Evolutionary conservation across 371 early-diverging fungal species (phyloP), one percentile per base, ranked within the genome.

Genomic region (Circinella minor): DNA sequence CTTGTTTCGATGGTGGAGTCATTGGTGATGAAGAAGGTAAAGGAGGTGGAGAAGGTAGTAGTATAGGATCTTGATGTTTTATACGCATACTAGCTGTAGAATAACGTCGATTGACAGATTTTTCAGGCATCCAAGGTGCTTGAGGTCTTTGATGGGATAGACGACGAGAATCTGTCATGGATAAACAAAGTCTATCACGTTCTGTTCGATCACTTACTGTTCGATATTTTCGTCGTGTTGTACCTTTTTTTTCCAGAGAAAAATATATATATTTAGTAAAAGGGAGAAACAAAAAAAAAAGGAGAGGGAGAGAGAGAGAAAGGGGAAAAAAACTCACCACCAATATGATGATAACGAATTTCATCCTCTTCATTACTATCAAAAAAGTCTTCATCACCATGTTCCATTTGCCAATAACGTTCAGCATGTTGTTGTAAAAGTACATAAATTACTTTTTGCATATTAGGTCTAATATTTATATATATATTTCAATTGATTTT

Each of bases 381-480:
- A 15, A 36, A 62, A 15, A 66, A 38, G 15, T 70, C 71, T 15
- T 76, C 84, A 46, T 82, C 82, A 61, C 74, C 78, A 49, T 84
- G 82, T 27, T 82, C 82, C 14, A 74, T 71, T 63, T 84, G 82
- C 85, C 85, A 84, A 27, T 82, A 82, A 36, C 74, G 71, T 55
- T 81, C 80, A 14, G 85, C 81, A 67, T 82, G 85, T 51, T 79
- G 82, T 51, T 82, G 79, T 36, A 84, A 72, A 15, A 84, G 68
- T 10, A 82, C 85, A 68, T 84, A 84, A 4, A 81, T 79, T 4
- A 84, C 85, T 59, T 84, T 84, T 74, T 84, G 85, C 85, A 84
- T 84, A 65, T 84, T 84, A 36, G 81, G 79, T 59, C 83, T 83
- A 70, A 27, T 27, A 27, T n/a, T n/a, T n/a, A n/a, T n/a, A n/a